These are phyloP conservation scores for Amanita rubescens DNA, from an alignment of 768 basidiomycete species.

Conservation along the genomic window DNA sequence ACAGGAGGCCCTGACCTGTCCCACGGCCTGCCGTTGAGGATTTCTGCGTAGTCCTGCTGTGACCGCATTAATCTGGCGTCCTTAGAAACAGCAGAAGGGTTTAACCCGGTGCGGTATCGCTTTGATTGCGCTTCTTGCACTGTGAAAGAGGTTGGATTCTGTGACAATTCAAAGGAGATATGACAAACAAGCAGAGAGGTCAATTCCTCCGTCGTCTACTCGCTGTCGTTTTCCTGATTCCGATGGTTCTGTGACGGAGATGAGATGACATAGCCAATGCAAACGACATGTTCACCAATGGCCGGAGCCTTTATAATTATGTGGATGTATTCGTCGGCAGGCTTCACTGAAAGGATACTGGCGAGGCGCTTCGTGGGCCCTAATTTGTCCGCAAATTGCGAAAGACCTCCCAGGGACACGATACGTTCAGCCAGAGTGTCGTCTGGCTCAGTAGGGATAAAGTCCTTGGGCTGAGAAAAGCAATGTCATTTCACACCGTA, in stretches of 20 bases:
- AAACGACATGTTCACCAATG: not conserved
- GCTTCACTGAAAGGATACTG: not conserved
- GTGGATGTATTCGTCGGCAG: not conserved
- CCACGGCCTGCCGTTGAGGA: conserved; percentile 3
- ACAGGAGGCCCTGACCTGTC: conserved; percentile 1
- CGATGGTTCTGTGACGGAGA: not conserved
- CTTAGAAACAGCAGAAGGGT: not conserved
- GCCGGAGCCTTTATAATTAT: not conserved
- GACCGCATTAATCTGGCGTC: conserved; percentile 1
- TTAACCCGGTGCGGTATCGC: not conserved
- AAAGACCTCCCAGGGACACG: not conserved
- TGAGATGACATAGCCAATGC: not conserved
- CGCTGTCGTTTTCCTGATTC: not conserved
- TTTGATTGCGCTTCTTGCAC: conserved; percentile 1
- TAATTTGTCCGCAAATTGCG: too few relatives aligned
- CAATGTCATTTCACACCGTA: not conserved
- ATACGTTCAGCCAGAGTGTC: not conserved
- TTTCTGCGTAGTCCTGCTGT: not conserved
- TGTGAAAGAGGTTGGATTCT: not conserved
- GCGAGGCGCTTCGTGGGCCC: not conserved
- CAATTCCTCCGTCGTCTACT: not conserved
- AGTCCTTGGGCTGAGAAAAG: not conserved
- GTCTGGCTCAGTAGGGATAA: not conserved
- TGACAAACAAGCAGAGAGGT: conserved; percentile 1
- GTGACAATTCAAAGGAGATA: conserved; percentile 3